Base-by-base conservation (phyloP, 1,139 yeast genomes). In the Zygotorulaspora mrakii region DNA sequence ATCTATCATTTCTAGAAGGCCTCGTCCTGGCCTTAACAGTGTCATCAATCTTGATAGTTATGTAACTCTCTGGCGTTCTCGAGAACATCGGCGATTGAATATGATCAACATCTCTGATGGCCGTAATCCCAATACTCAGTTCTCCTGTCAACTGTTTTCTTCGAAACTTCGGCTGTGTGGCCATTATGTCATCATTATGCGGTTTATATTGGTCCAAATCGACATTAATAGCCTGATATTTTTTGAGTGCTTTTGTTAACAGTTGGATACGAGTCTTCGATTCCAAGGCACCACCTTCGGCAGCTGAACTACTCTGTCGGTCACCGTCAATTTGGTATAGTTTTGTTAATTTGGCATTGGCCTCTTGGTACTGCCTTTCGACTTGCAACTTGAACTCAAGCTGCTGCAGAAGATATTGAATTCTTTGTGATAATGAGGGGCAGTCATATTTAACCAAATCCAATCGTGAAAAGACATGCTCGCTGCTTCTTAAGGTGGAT, bases 371-470 rank as follows among this genome's bases (percentile, higher is more conserved):
- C 65, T 91, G 95, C 55, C 85, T 80, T 64, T 91, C 98, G 29
- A 91, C 95, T 57, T 89, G 94, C 37, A 89, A 71, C 64, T 91
- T 91, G 64, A 89, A 88, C 59, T 88, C 96, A 42, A 91, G 71
- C 62, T 88, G 95, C 64, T 88, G 96, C 42, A 91, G 73, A 97
- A 91, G 89, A 55, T 85, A 82, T 63, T 87, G 96, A 55, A 91
- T 91, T 50, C 94, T 77, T 55, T 91, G 96, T n/a, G 96, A 96
- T 53, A 91, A 69, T 1, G 95, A 85, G 1, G 96, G 96, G 53
- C 96, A 86, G 55, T 91, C 96, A 59, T 87, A 88, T 55, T 88
- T 88, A 61, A 87, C 75, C 46, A 91, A 69, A 61, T 91, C 98
- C 53, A 89, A 68, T 25, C 86, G 70, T 0, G 89, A 76, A 37